Evolutionary conservation across 768 basidiomycete species (phyloP).

Genomic region (Psilocybe sp.): DNA sequence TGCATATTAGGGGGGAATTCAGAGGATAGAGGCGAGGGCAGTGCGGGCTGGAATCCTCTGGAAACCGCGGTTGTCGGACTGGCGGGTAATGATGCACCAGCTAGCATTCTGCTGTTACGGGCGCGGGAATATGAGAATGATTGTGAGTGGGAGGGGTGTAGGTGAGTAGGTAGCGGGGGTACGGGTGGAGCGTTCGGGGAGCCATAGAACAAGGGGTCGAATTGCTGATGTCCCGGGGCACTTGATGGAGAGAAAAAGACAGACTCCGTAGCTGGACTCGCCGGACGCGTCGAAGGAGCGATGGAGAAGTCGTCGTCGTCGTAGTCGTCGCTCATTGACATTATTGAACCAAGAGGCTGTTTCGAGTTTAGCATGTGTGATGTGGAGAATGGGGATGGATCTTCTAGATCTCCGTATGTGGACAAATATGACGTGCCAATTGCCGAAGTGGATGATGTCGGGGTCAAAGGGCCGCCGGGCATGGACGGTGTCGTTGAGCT

Average conservation of each 20-base stretch:
- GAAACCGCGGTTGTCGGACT: no score
- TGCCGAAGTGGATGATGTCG: conserved; percentile 14
- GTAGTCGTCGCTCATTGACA: conserved; percentile 29
- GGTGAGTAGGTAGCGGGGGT: conserved; percentile 22
- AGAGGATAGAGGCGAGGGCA: no score
- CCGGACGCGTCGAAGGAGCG: conserved; percentile 20
- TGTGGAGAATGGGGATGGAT: conserved; percentile 7
- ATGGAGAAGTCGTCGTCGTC: conserved; percentile 29
- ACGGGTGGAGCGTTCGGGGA: conserved; percentile 31
- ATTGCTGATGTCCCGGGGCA: conserved; percentile 43
- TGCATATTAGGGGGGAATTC: no score
- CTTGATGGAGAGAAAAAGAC: conserved; percentile 32
- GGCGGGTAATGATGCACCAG: conserved; percentile 8
- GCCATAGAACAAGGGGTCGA: conserved; percentile 41
- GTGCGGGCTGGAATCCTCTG: no score
- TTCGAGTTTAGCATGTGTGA: conserved; percentile 3
- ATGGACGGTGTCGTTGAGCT: conserved; percentile 18
- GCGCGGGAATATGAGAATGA: conserved; percentile 2
- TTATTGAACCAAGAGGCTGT: conserved; percentile 5
- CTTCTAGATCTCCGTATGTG: conserved; percentile 6
- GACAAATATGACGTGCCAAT: conserved; percentile 4
- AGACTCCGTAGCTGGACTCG: conserved; percentile 50
- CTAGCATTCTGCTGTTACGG: conserved; percentile 1
- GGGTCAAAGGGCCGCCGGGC: conserved; percentile 36
- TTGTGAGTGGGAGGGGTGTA: conserved; percentile 9